phyloP scores from a whole-genome alignment of 805 yeast genomes.

The Starmerella scarabaei region DNA sequence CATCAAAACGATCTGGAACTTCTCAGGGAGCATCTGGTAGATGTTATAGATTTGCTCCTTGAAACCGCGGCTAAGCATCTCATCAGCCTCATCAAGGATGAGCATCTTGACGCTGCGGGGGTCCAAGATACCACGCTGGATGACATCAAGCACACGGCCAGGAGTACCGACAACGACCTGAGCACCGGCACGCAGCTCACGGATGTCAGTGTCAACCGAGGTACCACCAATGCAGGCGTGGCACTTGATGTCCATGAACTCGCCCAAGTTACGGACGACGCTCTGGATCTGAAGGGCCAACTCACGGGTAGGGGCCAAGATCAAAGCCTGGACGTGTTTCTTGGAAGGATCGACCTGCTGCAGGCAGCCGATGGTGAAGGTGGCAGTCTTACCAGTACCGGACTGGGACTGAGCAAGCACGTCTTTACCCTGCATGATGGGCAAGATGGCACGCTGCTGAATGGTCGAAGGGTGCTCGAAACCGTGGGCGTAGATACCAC shows the following conservation, averaged over 20 bases:
- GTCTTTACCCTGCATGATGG: slow-evolving; percentile 87
- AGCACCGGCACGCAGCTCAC: slow-evolving; percentile 70
- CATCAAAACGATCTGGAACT: slow-evolving; percentile 87
- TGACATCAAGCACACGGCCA: slow-evolving; percentile 94
- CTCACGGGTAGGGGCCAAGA: slow-evolving; percentile 95
- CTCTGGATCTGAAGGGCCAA: slow-evolving; percentile 91
- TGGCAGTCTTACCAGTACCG: slow-evolving; percentile 87
- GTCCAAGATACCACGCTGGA: slow-evolving; percentile 72
- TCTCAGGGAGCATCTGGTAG: slow-evolving; percentile 72
- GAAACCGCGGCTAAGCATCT: slow-evolving; percentile 84
- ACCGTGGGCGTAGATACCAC: slow-evolving; percentile 63
- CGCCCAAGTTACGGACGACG: slow-evolving; percentile 81
- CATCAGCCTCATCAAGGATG: slow-evolving; percentile 97
- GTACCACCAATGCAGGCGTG: slow-evolving; percentile 99
- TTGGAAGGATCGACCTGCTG: slow-evolving; percentile 52
- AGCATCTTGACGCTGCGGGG: slow-evolving; percentile 83
- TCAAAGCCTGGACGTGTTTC: slow-evolving; percentile 79
- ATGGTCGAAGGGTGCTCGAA: slow-evolving; percentile 95
- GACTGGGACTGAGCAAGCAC: slow-evolving; percentile 86
- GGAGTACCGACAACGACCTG: slow-evolving; percentile 97
- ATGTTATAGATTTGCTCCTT: slow-evolving; percentile 92
- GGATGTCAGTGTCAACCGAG: slow-evolving; percentile 72
- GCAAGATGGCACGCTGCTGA: slow-evolving; percentile 93
- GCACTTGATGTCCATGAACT: slow-evolving; percentile 76
- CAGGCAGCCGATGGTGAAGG: slow-evolving; percentile 56